Conservation (phyloP, 1,284 basidiomycete genomes). For the Cerrena zonata region DNA sequence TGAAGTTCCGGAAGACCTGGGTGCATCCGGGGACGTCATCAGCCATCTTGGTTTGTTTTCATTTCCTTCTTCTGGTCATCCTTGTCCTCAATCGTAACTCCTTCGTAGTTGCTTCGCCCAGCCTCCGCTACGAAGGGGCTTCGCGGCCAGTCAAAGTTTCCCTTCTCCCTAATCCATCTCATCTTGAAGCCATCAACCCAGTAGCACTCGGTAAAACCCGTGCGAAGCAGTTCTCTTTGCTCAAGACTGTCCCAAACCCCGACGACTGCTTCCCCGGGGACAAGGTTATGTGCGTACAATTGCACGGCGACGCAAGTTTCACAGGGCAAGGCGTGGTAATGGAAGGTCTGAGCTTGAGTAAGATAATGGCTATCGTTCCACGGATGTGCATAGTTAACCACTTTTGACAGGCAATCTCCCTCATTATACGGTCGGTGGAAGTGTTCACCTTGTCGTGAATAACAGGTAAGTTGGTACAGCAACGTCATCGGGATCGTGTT, state of each 20-base stretch:
- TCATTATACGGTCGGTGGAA: slow-evolving; percentile 85
- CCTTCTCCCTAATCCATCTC: slow-evolving; percentile 82
- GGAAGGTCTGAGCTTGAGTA: slow-evolving; percentile 78
- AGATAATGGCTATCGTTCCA: too few species aligned
- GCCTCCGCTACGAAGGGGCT: slow-evolving; percentile 48
- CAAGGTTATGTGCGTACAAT: slow-evolving; percentile 79
- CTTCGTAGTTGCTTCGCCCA: slow-evolving; percentile 56
- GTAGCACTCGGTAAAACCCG: slow-evolving; percentile 85
- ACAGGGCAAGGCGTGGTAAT: slow-evolving; percentile 87
- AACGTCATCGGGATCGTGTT: background rate
- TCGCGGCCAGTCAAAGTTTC: slow-evolving; percentile 61
- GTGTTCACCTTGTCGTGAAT: slow-evolving; percentile 88
- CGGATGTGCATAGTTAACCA: too few species aligned
- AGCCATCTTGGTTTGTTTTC: slow-evolving; percentile 73
- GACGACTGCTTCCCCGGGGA: slow-evolving; percentile 76
- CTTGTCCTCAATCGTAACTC: background rate
- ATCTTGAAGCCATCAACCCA: slow-evolving; percentile 82
- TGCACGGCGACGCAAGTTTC: slow-evolving; percentile 88
- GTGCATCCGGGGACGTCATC: slow-evolving; percentile 77
- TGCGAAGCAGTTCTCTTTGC: slow-evolving; percentile 82
- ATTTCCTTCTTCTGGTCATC: too few species aligned
- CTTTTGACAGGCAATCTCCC: slow-evolving; percentile 69
- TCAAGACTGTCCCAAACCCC: slow-evolving; percentile 47
- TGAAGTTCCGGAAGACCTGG: slow-evolving; percentile 65
- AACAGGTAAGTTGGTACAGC: slow-evolving; percentile 37